Evolutionary conservation across 306 rosid species (phyloP).

Genomic region (Gillenia trifoliata): DNA sequence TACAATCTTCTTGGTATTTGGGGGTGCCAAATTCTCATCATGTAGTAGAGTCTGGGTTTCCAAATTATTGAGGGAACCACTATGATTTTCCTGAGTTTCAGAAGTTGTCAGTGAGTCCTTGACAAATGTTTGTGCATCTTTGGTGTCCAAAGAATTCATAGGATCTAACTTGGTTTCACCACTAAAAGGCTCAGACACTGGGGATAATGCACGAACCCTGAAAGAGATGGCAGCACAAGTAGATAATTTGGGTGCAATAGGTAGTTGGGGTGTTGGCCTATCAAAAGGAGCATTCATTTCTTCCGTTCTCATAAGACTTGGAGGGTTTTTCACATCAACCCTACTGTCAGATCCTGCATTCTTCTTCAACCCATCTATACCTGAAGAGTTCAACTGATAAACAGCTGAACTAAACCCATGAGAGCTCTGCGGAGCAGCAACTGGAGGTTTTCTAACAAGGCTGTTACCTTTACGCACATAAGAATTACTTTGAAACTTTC

Average conservation of each 20-base stretch:
- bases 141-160: conserved; percentile 27
- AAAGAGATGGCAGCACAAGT: conserved; percentile 10
- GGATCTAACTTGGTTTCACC: conserved; percentile 43
- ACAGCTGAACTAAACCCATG: conserved; percentile 28
- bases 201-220: conserved; percentile 39
- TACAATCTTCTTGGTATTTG: conserved; percentile 47
- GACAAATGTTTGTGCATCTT: conserved; percentile 30
- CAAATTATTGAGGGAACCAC: conserved; percentile 27
- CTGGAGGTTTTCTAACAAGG: conserved; percentile 66
- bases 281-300: conserved; percentile 31
- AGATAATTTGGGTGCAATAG: conserved; percentile 25
- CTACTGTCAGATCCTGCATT: conserved; percentile 31
- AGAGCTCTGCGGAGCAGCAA: conserved; percentile 42
- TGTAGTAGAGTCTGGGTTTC: conserved; percentile 44
- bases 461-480: conserved; percentile 95
- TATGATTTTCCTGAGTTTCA: conserved; percentile 44
- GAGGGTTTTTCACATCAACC: conserved; percentile 37
- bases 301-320: conserved; percentile 26
- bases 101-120: conserved; percentile 33
- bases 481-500: conserved; percentile 51
- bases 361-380: conserved; percentile 41
- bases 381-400: conserved; percentile 33
- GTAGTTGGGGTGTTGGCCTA: conserved; percentile 38
- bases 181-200: conserved; percentile 36
- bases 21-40: conserved; percentile 34